Percentiles rank a stretch among this genome's conserved stretches.
Conservation (phyloP, 345 rosid genomes). For the Euphorbia peplus region DNA sequence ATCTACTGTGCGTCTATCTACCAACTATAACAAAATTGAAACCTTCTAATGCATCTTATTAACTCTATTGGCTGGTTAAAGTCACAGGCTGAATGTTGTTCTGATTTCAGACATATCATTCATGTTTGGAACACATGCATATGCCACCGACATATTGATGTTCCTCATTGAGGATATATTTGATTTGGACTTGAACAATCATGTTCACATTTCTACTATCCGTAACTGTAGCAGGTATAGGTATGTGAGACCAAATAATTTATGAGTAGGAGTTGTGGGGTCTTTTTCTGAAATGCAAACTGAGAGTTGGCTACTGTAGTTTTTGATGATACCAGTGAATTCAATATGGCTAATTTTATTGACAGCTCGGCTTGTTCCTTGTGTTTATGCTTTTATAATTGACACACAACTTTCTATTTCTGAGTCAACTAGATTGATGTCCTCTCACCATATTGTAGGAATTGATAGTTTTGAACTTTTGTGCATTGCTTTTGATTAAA, state of each 20-base stretch:
- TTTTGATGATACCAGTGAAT: not conserved
- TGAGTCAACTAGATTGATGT: not conserved
- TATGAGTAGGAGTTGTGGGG: not conserved
- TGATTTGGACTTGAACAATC: not conserved
- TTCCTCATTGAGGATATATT: not conserved
- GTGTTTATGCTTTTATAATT: constrained; percentile 1
- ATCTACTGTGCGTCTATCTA: not conserved
- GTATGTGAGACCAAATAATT: not conserved
- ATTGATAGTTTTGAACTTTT: not conserved
- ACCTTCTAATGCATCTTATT: not conserved
- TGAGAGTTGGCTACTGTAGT: not conserved
- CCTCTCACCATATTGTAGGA: not conserved
- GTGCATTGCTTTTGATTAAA: not conserved
- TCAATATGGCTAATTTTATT: not conserved
- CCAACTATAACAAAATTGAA: not conserved
- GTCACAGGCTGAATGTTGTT: not conserved
- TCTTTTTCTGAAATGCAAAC: constrained; percentile 1
- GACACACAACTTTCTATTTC: not conserved
- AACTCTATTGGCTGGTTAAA: not conserved
- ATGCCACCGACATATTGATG: not conserved
- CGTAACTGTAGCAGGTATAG: not conserved
- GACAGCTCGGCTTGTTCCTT: constrained; percentile 3
- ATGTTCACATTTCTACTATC: not conserved
- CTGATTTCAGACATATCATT: not conserved
- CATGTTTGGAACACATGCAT: not conserved